phyloP scores from a whole-genome alignment of 2,329 filamentous ascomycete genomes.

The Neopestalotiopsis rosae region DNA sequence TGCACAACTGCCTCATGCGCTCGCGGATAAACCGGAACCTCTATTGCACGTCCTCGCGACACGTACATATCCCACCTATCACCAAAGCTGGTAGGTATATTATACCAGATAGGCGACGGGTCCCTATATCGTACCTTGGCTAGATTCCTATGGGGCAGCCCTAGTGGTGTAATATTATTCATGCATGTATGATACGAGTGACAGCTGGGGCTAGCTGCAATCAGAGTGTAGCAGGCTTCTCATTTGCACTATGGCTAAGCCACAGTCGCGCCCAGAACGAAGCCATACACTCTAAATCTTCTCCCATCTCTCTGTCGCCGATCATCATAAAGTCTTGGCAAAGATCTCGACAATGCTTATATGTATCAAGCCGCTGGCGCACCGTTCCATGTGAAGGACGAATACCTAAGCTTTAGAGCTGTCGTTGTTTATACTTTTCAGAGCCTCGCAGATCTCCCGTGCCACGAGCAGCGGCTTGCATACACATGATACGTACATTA shows the following conservation, averaged over 20 bases:
- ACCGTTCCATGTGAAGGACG: neutral
- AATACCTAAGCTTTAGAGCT: neutral
- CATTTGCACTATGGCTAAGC: neutral
- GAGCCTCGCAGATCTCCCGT: neutral
- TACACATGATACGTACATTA: neutral
- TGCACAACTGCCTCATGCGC: too few relatives aligned
- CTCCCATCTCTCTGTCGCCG: neutral
- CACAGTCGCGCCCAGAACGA: too few relatives aligned
- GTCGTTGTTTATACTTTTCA: neutral
- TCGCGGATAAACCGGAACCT: too few relatives aligned
- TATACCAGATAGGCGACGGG: too few relatives aligned
- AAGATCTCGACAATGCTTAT: neutral
- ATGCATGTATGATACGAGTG: too few relatives aligned
- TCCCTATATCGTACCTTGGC: too few relatives aligned
- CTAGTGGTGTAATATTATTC: too few relatives aligned
- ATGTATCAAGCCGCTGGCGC: constrained; percentile 1
- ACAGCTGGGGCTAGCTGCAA: too few relatives aligned
- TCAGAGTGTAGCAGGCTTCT: neutral
- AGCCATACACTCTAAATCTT: too few relatives aligned
- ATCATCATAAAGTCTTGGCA: constrained; percentile 1
- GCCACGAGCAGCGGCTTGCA: neutral
- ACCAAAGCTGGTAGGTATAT: neutral
- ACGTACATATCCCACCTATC: neutral
- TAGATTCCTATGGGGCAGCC: too few relatives aligned
- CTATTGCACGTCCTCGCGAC: too few relatives aligned